Percentiles rank a stretch among this genome's conserved stretches.
Evolutionary conservation across 2,329 filamentous ascomycete species (phyloP).

Genomic region (Exophiala spinifera): DNA sequence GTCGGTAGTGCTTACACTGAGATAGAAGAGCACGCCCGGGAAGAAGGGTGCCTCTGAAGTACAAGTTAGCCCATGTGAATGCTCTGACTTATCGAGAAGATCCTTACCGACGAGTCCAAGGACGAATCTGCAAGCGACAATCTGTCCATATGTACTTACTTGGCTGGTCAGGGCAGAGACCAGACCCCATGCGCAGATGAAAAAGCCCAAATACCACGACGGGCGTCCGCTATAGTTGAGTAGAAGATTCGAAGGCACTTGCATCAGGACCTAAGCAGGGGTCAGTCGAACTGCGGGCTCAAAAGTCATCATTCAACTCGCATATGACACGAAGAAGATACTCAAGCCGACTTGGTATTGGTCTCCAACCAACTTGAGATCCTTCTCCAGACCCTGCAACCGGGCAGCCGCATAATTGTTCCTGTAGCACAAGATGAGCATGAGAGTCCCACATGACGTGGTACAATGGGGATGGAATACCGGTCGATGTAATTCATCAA

Average conservation of each 20-base stretch:
- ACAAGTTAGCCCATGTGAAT: slow-evolving; percentile 12
- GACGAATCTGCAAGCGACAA: slow-evolving; percentile 46
- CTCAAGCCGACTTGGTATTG: slow-evolving; percentile 33
- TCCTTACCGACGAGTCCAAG: slow-evolving; percentile 43
- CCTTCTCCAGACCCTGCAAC: slow-evolving; percentile 17
- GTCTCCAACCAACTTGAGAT: slow-evolving; percentile 30
- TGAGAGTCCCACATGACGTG: not conserved
- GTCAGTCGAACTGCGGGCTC: not conserved
- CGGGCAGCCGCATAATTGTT: slow-evolving; percentile 21
- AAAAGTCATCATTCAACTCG: slow-evolving; percentile 19
- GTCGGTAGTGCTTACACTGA: slow-evolving; percentile 23
- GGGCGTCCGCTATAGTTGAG: slow-evolving; percentile 42
- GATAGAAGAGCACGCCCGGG: slow-evolving; percentile 48
- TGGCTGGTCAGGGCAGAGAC: slow-evolving; percentile 45
- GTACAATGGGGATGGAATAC: slow-evolving; percentile 13
- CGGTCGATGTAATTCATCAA: slow-evolving; percentile 34
- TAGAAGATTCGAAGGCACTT: slow-evolving; percentile 32
- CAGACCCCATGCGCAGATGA: slow-evolving; percentile 45
- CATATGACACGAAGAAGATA: slow-evolving; percentile 42
- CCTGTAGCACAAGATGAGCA: not conserved
- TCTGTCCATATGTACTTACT: slow-evolving; percentile 41
- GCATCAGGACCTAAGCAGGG: slow-evolving; percentile 58
- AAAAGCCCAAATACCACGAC: slow-evolving; percentile 44
- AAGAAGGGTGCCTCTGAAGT: slow-evolving; percentile 47
- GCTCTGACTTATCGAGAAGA: slow-evolving; percentile 46